phyloP scores from a whole-genome alignment of 2,329 filamentous ascomycete species.

The Hymenoscyphus albidus region DNA sequence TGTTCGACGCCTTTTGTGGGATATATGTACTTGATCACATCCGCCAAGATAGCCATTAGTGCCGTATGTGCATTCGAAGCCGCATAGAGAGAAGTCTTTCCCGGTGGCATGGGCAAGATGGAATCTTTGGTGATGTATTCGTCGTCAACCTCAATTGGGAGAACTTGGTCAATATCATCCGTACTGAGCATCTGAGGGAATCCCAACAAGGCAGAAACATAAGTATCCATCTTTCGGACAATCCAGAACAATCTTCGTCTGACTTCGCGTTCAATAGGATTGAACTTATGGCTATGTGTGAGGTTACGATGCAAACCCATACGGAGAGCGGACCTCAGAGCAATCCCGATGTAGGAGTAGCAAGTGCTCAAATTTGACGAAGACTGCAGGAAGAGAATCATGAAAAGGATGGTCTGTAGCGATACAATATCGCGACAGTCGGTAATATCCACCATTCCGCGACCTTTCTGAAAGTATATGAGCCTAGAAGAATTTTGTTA shows the following conservation, averaged over 20 bases:
- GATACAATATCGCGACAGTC: slow-evolving; percentile 71
- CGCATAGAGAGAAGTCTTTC: slow-evolving; percentile 53
- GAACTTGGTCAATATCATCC: slow-evolving; percentile 64
- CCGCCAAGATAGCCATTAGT: slow-evolving; percentile 60
- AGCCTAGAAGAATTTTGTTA: slow-evolving; percentile 45
- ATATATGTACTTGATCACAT: slow-evolving; percentile 63
- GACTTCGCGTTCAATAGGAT: slow-evolving; percentile 60
- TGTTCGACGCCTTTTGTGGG: slow-evolving; percentile 56
- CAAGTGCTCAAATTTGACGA: slow-evolving; percentile 76
- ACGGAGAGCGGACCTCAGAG: slow-evolving; percentile 68
- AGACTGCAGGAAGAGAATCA: slow-evolving; percentile 76
- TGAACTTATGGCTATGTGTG: slow-evolving; percentile 49
- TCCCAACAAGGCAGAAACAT: slow-evolving; percentile 63
- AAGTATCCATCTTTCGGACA: slow-evolving; percentile 67
- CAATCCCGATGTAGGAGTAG: slow-evolving; percentile 77
- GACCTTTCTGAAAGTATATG: slow-evolving; percentile 69
- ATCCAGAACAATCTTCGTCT: slow-evolving; percentile 64
- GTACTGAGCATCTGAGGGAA: slow-evolving; percentile 60
- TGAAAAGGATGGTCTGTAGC: slow-evolving; percentile 72
- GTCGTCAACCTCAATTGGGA: slow-evolving; percentile 63
- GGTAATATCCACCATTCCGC: slow-evolving; percentile 61
- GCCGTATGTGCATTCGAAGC: slow-evolving; percentile 64
- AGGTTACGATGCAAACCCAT: slow-evolving; percentile 75
- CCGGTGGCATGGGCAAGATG: slow-evolving; percentile 52
- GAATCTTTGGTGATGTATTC: slow-evolving; percentile 60